A percentile compares a stretch with the other conserved stretches of the same genome.
Evolutionary conservation across 2,329 filamentous ascomycete genomes (phyloP).

Genomic region (Rutstroemia sp.): DNA sequence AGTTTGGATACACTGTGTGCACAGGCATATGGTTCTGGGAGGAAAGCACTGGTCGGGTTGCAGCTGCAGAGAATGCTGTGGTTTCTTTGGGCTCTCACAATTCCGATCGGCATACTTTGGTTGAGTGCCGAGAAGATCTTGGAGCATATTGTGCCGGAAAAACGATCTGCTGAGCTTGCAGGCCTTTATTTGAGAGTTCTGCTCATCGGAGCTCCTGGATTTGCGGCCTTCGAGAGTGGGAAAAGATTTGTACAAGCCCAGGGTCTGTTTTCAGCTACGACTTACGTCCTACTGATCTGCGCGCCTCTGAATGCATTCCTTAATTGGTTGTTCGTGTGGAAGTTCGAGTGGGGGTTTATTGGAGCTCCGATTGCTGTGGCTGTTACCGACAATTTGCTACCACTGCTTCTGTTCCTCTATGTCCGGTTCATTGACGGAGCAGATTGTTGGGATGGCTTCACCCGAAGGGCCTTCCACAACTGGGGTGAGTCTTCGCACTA

Average conservation of each 20-base stretch:
- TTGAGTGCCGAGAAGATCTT: conserved; percentile 59
- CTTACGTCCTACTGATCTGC: conserved; percentile 68
- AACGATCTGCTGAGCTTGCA: conserved; percentile 61
- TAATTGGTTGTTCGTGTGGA: conserved; percentile 76
- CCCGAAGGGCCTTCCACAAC: conserved; percentile 60
- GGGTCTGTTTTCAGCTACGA: conserved; percentile 71
- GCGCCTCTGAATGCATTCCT: conserved; percentile 70
- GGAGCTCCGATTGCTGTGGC: conserved; percentile 74
- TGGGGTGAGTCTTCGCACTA: conserved; percentile 43
- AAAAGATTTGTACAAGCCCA: conserved; percentile 81
- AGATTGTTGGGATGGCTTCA: conserved; percentile 77
- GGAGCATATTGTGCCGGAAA: conserved; percentile 60
- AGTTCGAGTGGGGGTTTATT: conserved; percentile 60
- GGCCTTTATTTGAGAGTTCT: conserved; percentile 67
- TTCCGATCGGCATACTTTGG: conserved; percentile 70
- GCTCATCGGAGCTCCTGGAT: conserved; percentile 65
- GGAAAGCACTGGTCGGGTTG: conserved; percentile 78
- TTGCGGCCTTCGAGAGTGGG: conserved; percentile 66
- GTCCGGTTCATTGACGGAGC: conserved; percentile 63
- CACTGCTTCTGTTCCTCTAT: conserved; percentile 65
- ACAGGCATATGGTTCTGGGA: conserved; percentile 88
- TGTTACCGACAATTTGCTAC: conserved; percentile 68
- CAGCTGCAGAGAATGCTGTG: conserved; percentile 76
- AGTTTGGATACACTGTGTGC: conserved; percentile 88
- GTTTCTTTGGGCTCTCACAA: conserved; percentile 64